Evolutionary conservation across 2,329 filamentous ascomycete genomes (phyloP).

Genomic region (Myotisia sp.): DNA sequence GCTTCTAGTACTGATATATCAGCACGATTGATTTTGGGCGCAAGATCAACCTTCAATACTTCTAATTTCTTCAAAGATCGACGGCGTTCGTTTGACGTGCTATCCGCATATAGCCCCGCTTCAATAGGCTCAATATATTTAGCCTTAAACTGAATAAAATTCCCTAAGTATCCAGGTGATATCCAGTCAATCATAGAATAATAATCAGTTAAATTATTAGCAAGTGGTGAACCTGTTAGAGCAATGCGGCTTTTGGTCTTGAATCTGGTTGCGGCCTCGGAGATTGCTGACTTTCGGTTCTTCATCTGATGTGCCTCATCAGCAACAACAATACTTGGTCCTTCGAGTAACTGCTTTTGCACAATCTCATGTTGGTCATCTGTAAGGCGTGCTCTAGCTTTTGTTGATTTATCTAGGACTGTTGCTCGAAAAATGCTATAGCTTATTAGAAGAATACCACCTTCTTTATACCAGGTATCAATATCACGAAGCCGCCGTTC

Average conservation of each 20-base stretch:
- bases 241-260: conserved; percentile 59
- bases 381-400: conserved; percentile 18
- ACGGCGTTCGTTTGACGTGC: conserved; percentile 40
- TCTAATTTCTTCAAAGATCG: conserved; percentile 51
- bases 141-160: conserved; percentile 49
- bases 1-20: conserved; percentile 54
- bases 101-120: conserved; percentile 54
- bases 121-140: conserved; percentile 63
- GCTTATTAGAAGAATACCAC: conserved; percentile 63
- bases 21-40: conserved; percentile 62
- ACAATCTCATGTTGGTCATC: conserved; percentile 28
- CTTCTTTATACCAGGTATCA: conserved; percentile 45
- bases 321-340: conserved; percentile 59
- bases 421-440: conserved; percentile 52
- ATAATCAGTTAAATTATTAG: conserved; percentile 74
- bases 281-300: conserved; percentile 42
- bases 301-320: conserved; percentile 79
- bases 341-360: conserved; percentile 39
- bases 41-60: conserved; percentile 56
- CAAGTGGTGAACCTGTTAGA: conserved; percentile 71
- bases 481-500: conserved; percentile 36
- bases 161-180: conserved; percentile 62
- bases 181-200: conserved; percentile 82
- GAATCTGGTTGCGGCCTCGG: conserved; percentile 44
- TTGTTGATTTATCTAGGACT: conserved; percentile 24